phyloP scores from a whole-genome alignment of 2,329 filamentous ascomycete species.

The Pestalotiopsis fici region DNA sequence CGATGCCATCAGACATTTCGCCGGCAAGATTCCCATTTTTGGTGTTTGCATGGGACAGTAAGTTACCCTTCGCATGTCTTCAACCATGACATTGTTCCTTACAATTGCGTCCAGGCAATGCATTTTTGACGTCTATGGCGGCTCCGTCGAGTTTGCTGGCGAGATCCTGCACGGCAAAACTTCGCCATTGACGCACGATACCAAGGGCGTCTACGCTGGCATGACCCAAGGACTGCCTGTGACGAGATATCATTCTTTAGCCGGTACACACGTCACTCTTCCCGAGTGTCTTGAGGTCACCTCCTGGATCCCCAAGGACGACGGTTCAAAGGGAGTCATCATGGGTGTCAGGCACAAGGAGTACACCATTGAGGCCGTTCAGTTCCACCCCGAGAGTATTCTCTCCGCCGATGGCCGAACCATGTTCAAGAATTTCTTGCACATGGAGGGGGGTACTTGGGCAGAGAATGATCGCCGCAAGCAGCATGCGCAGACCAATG shows the following conservation, averaged over 20 bases:
- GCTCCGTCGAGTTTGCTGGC: conserved; percentile 86
- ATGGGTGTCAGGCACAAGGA: conserved; percentile 97
- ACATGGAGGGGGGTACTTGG: conserved; percentile 90
- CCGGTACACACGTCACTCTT: conserved; percentile 84
- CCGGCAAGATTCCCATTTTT: conserved; percentile 90
- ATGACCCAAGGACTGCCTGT: conserved; percentile 81
- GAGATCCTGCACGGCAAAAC: conserved; percentile 98
- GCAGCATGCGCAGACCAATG: conserved; percentile 35
- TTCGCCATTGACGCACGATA: conserved; percentile 84
- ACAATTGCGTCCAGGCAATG: conserved; percentile 66
- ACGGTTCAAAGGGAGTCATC: conserved; percentile 82
- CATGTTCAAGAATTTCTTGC: conserved; percentile 93
- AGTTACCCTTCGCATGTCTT: conserved; percentile 36
- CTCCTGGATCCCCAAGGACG: conserved; percentile 80
- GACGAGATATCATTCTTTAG: conserved; percentile 94
- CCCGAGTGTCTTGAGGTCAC: conserved; percentile 86
- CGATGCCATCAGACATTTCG: conserved; percentile 86
- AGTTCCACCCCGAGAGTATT: conserved; percentile 98
- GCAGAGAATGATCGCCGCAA: conserved; percentile 69
- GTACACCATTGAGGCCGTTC: conserved; percentile 89
- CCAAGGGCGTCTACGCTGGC: conserved; percentile 87
- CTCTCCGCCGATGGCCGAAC: conserved; percentile 82
- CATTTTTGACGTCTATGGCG: conserved; percentile 92
- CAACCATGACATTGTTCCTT: neutral
- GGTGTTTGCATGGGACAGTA: conserved; percentile 99